Conservation (phyloP, 1,284 basidiomycete genomes). For the Bjerkandera adusta region DNA sequence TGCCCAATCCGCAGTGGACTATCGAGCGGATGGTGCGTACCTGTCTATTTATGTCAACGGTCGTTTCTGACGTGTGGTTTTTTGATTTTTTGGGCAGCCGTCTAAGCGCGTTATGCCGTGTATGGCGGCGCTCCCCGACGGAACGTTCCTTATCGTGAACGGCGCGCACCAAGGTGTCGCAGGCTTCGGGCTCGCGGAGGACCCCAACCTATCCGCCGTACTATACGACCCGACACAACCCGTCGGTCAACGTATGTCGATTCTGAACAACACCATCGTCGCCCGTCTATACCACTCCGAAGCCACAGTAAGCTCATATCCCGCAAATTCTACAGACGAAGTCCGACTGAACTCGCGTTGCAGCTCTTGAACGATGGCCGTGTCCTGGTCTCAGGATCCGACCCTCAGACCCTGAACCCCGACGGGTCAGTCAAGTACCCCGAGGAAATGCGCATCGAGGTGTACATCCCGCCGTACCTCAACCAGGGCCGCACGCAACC, state of each 20-base stretch:
- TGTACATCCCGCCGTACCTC: constrained; percentile 74
- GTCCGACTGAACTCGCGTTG: constrained; percentile 19
- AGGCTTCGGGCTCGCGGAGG: constrained; percentile 64
- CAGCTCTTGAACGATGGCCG: constrained; percentile 63
- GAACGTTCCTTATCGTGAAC: constrained; percentile 71
- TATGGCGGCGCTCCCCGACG: constrained; percentile 54
- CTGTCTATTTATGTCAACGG: no score
- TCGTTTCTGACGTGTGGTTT: not conserved
- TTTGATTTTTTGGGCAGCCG: not conserved
- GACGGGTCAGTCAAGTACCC: constrained; percentile 40
- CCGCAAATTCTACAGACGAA: not conserved
- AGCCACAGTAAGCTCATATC: constrained; percentile 34
- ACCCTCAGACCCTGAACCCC: constrained; percentile 51
- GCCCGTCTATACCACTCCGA: constrained; percentile 86
- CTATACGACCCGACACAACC: constrained; percentile 68
- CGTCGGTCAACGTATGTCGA: constrained; percentile 59
- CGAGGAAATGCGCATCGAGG: constrained; percentile 75
- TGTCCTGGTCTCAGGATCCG: constrained; percentile 71
- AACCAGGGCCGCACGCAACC: constrained; percentile 53
- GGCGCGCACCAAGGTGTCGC: constrained; percentile 66
- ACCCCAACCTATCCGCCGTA: constrained; percentile 63
- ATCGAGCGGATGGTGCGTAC: constrained; percentile 68
- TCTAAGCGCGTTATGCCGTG: not conserved
- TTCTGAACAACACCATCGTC: constrained; percentile 66
- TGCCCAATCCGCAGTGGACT: constrained; percentile 53